phyloP scores from a whole-genome alignment of 257 asterid species.

The Paulownia fortunei region DNA sequence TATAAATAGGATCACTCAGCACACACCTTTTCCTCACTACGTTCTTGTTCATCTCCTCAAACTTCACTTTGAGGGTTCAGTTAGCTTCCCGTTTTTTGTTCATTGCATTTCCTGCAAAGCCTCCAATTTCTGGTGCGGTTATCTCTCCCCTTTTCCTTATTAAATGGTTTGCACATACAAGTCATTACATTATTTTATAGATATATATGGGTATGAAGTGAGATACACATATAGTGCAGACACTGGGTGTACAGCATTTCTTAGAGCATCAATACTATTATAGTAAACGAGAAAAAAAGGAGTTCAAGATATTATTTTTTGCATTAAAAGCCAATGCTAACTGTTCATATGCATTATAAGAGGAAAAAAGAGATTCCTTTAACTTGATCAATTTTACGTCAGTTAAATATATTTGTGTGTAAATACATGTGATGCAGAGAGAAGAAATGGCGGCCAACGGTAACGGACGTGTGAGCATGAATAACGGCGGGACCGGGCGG shows the following conservation, averaged over 20 bases:
- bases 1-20: slow-evolving; percentile 44
- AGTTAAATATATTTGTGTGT: background rate
- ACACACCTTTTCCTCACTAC: slow-evolving; percentile 26
- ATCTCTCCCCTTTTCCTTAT: background rate
- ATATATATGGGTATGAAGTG: too few relatives aligned
- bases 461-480: slow-evolving; percentile 35
- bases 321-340: background rate
- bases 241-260: too few relatives aligned
- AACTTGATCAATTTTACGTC: background rate
- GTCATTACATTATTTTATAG: background rate
- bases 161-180: background rate
- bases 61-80: slow-evolving; percentile 19
- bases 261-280: too few relatives aligned
- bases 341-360: background rate
- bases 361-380: background rate
- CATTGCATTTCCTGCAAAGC: background rate
- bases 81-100: background rate
- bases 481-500: slow-evolving; percentile 42
- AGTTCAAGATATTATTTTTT: background rate
- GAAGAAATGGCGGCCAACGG: slow-evolving; percentile 55
- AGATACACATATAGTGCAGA: too few relatives aligned
- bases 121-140: slow-evolving; percentile 24
- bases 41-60: slow-evolving; percentile 23
- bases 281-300: background rate
- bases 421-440: slow-evolving; percentile 28